Conservation (phyloP, 805 yeast genomes). For the Cyberlindnera euphorbiae region DNA sequence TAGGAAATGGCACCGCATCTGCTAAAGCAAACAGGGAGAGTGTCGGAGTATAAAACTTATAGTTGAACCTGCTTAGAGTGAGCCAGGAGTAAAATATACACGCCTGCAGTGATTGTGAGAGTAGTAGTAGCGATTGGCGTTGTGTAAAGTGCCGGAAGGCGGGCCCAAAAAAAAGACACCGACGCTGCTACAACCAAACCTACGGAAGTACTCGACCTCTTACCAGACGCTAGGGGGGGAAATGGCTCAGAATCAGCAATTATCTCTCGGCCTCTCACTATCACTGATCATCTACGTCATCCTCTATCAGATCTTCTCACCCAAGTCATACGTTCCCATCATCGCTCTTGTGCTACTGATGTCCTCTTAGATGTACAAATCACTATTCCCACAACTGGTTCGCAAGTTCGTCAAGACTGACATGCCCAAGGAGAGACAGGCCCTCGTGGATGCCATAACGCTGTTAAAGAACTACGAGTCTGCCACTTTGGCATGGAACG, state of each 20-base stretch:
- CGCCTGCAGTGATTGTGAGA: too few species aligned
- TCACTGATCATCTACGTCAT: neutral
- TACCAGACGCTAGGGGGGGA: too few species aligned
- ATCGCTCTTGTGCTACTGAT: conserved; percentile 26
- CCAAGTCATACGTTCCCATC: conserved; percentile 24
- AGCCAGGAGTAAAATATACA: too few species aligned
- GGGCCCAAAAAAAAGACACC: too few species aligned
- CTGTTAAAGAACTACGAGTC: conserved; percentile 41
- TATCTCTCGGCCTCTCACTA: neutral
- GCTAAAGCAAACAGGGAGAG: too few species aligned
- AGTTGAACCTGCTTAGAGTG: too few species aligned
- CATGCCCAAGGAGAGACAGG: conserved; percentile 20
- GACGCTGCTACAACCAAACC: too few species aligned
- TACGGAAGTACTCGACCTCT: too few species aligned
- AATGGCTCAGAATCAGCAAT: too few species aligned
- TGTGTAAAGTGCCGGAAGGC: too few species aligned
- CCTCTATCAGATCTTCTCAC: conserved; percentile 17
- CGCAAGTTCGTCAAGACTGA: conserved; percentile 21
- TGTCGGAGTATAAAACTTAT: too few species aligned
- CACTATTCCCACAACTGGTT: conserved; percentile 22
- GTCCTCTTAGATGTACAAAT: conserved; percentile 25
- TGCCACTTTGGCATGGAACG: conserved; percentile 40
- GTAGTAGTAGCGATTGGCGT: conserved; percentile 4
- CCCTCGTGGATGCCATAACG: conserved; percentile 35
- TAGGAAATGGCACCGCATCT: too few species aligned